Percentiles rank a stretch among this genome's conserved stretches.
These are phyloP conservation scores for Talaromyces sp. DNA, from an alignment of 2,329 filamentous ascomycete genomes.

Conservation along the genomic window DNA sequence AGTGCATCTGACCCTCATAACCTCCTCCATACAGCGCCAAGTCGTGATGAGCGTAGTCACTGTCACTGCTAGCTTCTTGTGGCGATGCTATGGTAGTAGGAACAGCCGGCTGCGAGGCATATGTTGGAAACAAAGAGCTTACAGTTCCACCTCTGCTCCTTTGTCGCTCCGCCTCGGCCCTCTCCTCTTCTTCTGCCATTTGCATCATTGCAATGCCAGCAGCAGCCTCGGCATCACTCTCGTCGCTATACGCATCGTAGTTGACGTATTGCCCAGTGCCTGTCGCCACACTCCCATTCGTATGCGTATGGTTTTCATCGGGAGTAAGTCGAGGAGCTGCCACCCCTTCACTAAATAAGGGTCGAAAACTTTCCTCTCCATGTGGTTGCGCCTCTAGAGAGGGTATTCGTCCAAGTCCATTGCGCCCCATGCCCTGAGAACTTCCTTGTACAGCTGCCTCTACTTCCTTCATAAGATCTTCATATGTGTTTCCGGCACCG, in stretches of 20 bases:
- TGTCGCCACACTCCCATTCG: slow-evolving; percentile 48
- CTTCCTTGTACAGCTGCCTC: slow-evolving; percentile 48
- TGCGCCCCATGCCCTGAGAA: slow-evolving; percentile 9
- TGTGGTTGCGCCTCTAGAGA: slow-evolving; percentile 7
- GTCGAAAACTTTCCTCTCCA: slow-evolving; percentile 18
- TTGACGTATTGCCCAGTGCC: slow-evolving; percentile 45
- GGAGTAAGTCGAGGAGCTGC: slow-evolving; percentile 32
- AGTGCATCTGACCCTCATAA: slow-evolving; percentile 60
- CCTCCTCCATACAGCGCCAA: slow-evolving; percentile 71
- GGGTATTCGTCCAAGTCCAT: not conserved
- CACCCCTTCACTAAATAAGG: slow-evolving; percentile 17
- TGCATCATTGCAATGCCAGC: slow-evolving; percentile 80
- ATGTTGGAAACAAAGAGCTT: slow-evolving; percentile 48
- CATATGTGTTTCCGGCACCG: slow-evolving; percentile 39
- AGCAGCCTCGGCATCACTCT: slow-evolving; percentile 83
- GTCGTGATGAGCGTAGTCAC: slow-evolving; percentile 69
- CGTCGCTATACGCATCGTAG: slow-evolving; percentile 58
- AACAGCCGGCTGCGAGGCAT: slow-evolving; percentile 39
- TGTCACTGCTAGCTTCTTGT: slow-evolving; percentile 59
- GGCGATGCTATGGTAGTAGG: slow-evolving; percentile 25
- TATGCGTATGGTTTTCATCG: slow-evolving; percentile 44
- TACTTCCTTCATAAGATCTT: slow-evolving; percentile 57
- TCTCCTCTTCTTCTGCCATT: slow-evolving; percentile 75
- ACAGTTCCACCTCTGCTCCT: slow-evolving; percentile 54
- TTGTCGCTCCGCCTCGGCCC: slow-evolving; percentile 46